Base-by-base conservation (phyloP, 2,329 filamentous ascomycete genomes). In the Cercospora sesami region DNA sequence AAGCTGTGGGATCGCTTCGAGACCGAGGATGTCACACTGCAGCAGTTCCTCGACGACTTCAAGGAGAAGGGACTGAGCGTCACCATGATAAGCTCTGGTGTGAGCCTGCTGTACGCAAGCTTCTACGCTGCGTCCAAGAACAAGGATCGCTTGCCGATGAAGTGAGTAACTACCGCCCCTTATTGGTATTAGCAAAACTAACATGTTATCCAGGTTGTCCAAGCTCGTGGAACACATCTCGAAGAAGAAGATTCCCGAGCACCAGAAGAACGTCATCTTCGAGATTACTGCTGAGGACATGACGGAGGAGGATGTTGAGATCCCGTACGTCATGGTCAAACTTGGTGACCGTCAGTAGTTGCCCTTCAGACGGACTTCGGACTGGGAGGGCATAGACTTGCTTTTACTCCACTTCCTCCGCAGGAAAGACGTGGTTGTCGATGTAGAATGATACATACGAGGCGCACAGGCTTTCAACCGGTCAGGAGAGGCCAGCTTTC, bases 1-100 rank as follows among this genome's bases (percentile, higher is more conserved):
- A 96, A 96, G 85, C 90, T 99, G 64, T 99, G 95, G 95, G 95
- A 98, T 80, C 91, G 95, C 45, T 98, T 98, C 76, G 94, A 98
- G 83, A 85, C 97, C 39, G 86, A 91, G 16, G 89, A 99, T 78
- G 88, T 97, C 61, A 94, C 93, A 2, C 84, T 99, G 61, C 85
- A 87, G 77, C 89, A 98, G 78, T 91, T 99, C 75, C 81, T 98
- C 28, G 88, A 92, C 65, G 83, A 91, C 75, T 97, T 99, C 78
- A 87, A 91, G 78, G 86, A 88, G 76, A 89, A 90, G 78, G 95
- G 95, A 1, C 83, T 99, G 64, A 89, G 83, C 21, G 90, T 98
- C 65, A 91, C 89, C 68, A 98, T 98, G 94, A 86, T 99, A 76
- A 97, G 93, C 84, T 97, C 93, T n/a, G 95, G 94, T 1, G 94